Base-by-base conservation (phyloP, 352 stramenopile species). In the Phytophthora melonis region DNA sequence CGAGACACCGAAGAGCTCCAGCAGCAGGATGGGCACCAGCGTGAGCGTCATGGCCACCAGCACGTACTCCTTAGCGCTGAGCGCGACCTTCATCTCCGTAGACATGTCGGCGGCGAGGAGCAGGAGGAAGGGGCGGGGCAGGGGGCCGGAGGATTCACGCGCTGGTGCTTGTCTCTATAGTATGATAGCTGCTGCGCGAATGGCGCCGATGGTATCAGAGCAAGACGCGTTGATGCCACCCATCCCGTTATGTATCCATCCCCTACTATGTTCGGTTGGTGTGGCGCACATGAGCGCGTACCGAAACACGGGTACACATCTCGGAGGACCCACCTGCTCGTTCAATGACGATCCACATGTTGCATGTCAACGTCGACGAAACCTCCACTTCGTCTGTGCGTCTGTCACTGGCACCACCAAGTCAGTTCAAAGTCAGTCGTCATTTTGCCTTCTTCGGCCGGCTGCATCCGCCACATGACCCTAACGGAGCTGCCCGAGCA, bases 11-110 rank as follows among this genome's bases (percentile, higher is more conserved):
- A 78, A 84, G 54, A 91, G 67, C 72, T 89, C 77, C 45, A 80
- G 36, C 34, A 86, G 30, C 30, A 91, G 75, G 66, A 91, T 88
- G 23, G 86, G 86, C 67, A 79, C 84, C 23, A 93, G 82, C 66
- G 83, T 74, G 58, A 91, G 53, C 66, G 86, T 93, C 63, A 89
- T 66, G 41, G 65, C 74, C 49, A 93, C 62, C 23, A 93, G 75
- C 55, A 88, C 80, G 65, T 78, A 77, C 79, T 93, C 83, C 74
- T 91, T 91, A 55, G 71, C 64, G 65, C 77, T 89, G 39, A 91
- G 74, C 63, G 69, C 67, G 25, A 90, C 55, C 66, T 84, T 88
- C 82, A 93, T 93, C 72, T 93, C 78, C 41, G 80, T 92, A 58
- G 77, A 77, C 64, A 78, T 82, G 53, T 25, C 70, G 63, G 9